Evolutionary conservation across 495 filamentous ascomycete genomes (phyloP).

Genomic region (Lasiosphaeria ovina): DNA sequence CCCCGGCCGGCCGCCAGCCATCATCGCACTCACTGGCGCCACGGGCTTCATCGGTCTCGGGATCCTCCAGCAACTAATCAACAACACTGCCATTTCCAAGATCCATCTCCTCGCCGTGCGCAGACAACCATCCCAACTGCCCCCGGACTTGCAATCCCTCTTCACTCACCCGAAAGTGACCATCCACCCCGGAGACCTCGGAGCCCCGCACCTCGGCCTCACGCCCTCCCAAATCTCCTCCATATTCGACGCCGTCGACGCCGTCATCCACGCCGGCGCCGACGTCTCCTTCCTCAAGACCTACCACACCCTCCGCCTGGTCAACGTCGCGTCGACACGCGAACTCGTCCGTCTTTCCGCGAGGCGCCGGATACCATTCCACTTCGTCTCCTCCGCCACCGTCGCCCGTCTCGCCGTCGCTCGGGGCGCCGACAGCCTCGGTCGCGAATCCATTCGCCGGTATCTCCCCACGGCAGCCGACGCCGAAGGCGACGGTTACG

Average conservation of each 20-base stretch:
- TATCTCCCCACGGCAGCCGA: not conserved
- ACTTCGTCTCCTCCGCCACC: not conserved
- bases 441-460: not conserved
- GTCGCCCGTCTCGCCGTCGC: not conserved
- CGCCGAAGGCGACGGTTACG: not conserved
- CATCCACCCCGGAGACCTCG: constrained; percentile 41
- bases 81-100: constrained; percentile 3
- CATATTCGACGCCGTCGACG: constrained; percentile 37
- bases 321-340: constrained; percentile 46
- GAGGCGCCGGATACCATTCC: not conserved
- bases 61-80: constrained; percentile 16
- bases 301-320: constrained; percentile 39
- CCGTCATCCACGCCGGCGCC: constrained; percentile 54
- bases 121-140: constrained; percentile 13
- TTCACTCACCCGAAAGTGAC: constrained; percentile 33
- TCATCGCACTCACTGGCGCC: constrained; percentile 32
- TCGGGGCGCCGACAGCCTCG: not conserved
- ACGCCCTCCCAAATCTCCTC: constrained; percentile 17
- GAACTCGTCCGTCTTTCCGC: not conserved
- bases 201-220: constrained; percentile 42
- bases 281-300: constrained; percentile 49
- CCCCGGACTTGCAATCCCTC: constrained; percentile 20
- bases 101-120: constrained; percentile 29
- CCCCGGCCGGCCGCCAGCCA: not conserved
- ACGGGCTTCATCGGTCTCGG: constrained; percentile 29